Evolutionary conservation across 2,329 filamentous ascomycete species (phyloP).

Genomic region (Ilyonectria sp.): DNA sequence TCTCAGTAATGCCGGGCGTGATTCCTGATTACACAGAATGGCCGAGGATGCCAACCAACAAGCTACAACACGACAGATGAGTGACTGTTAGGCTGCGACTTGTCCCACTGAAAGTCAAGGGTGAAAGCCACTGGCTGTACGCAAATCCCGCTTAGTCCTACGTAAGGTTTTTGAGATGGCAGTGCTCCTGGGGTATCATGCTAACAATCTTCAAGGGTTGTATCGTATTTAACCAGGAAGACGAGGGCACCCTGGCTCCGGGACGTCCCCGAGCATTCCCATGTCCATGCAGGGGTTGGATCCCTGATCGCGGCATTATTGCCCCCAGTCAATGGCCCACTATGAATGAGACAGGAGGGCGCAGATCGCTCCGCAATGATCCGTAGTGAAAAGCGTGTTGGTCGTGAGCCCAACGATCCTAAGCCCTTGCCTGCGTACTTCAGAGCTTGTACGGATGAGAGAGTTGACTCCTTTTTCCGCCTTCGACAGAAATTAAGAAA

Average conservation of each 20-base stretch:
- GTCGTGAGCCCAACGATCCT: not conserved
- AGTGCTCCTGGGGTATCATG: not conserved
- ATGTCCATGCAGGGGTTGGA: not conserved
- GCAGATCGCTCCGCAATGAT: not conserved
- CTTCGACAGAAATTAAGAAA: not conserved
- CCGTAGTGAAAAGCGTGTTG: not conserved
- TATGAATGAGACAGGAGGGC: not conserved
- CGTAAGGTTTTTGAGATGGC: not conserved
- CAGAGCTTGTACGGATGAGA: not conserved
- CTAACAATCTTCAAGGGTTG: not conserved
- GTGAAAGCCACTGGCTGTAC: not conserved
- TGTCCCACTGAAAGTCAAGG: not conserved
- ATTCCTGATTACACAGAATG: not conserved
- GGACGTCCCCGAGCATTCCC: not conserved
- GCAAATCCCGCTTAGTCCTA: not conserved
- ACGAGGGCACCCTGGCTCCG: not conserved
- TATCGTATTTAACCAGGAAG: not conserved
- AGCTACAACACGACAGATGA: not conserved
- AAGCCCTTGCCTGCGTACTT: not conserved
- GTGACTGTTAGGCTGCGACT: not conserved
- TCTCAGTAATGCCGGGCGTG: not conserved
- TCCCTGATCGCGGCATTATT: not conserved
- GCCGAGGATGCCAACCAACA: not conserved
- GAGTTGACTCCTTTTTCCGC: not conserved
- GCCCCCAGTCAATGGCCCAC: not conserved